These are phyloP conservation scores for Torulaspora gathmanii DNA, from an alignment of 805 yeast species.

Conservation along the genomic window DNA sequence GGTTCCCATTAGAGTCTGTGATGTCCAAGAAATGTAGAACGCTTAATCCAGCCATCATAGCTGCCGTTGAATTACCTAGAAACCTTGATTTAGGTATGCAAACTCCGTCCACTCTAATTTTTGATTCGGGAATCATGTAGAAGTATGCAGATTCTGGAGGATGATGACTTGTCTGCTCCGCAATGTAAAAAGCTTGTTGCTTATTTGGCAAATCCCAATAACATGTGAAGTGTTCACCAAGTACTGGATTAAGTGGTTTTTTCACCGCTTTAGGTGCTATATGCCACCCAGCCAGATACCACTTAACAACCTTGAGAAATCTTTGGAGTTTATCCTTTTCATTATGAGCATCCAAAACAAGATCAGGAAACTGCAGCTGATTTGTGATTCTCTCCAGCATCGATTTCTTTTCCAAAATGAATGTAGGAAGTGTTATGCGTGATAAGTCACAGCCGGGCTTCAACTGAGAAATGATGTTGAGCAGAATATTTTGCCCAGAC, in stretches of 20 bases:
- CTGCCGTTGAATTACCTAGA: conserved; percentile 93
- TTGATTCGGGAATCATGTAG: conserved; percentile 73
- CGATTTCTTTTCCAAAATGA: conserved; percentile 88
- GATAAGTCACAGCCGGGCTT: conserved; percentile 90
- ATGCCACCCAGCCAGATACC: conserved; percentile 97
- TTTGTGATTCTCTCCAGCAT: conserved; percentile 96
- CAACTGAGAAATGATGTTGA: conserved; percentile 84
- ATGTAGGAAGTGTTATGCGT: conserved; percentile 90
- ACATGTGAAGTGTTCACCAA: conserved; percentile 87
- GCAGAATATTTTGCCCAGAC: conserved; percentile 78
- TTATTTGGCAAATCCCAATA: conserved; percentile 84
- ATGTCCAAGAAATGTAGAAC: conserved; percentile 63
- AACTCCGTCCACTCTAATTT: conserved; percentile 83
- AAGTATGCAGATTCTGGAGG: conserved; percentile 97
- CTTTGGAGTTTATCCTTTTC: conserved; percentile 58
- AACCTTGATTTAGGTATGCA: conserved; percentile 83
- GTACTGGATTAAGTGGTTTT: conserved; percentile 90
- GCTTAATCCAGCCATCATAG: conserved; percentile 91
- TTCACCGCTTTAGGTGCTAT: conserved; percentile 98
- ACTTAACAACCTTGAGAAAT: conserved; percentile 68
- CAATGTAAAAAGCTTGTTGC: conserved; percentile 70
- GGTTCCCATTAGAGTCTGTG: conserved; percentile 41
- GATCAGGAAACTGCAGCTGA: conserved; percentile 72
- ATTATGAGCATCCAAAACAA: conserved; percentile 63
- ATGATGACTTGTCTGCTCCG: conserved; percentile 96